Base-by-base conservation (phyloP, 495 filamentous ascomycete genomes). In the Neurospora hispaniola region DNA sequence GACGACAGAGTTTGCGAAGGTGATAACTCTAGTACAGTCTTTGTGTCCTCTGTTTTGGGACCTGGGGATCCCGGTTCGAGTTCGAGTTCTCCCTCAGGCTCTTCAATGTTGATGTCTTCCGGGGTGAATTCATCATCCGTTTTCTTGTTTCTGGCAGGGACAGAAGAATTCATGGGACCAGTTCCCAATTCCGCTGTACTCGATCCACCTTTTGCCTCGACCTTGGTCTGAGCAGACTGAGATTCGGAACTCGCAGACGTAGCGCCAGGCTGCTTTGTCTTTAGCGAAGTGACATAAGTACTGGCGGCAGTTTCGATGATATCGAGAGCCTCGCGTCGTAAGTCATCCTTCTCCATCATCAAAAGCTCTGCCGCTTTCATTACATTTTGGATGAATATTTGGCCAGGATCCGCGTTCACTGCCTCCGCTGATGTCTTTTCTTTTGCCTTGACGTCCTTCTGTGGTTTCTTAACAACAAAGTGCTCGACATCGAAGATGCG, bases 401-500 rank as follows among this genome's bases (percentile, higher is more conserved):
- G 76, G 1, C 79, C 80, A 0, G 82, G 76, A 11, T 75, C 73
- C 12, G 69, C 41, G 18, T 59, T 42, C 18, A 62, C 18, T 18
- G 79, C 78, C 41, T 81, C 76, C n/a, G 79, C 74, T 27, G 46
- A 68, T 1, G 74, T 71, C 62, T 80, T 80, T 62, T 82, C 78
- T 72, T 77, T 76, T 31, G 83, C 73, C 42, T 76, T 74, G 27
- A 72, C 40, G 72, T 79, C 66, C 72, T 76, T 71, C 23, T 70
- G 73, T 0, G 73, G 48, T 62, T 76, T 80, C 70, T 80, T 81
- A 11, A 73, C 74, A 1, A 77, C 76, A 39, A 40, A 78, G 18
- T 74, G 74, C 48, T 87, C 84, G 3, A 89, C 73, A 40, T 84
- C 85, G 62, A 90, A 86, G 5, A 90, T 86, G 39, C 79, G 81